Evolutionary conservation across 768 basidiomycete genomes (phyloP).

Genomic region (Trametes sanguinea): DNA sequence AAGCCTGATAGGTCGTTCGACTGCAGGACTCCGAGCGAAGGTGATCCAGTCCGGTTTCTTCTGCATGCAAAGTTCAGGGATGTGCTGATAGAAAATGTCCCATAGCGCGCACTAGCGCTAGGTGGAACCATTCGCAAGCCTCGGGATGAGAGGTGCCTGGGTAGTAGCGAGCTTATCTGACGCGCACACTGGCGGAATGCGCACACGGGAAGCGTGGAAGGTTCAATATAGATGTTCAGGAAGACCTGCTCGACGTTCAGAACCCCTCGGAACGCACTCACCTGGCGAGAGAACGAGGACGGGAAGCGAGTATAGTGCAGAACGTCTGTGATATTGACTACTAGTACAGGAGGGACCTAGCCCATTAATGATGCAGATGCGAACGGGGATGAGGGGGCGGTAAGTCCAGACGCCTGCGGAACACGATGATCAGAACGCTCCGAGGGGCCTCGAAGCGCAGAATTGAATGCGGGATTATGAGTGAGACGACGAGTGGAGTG

Average conservation of each 20-base stretch:
- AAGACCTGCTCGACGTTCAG: not conserved
- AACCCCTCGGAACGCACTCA: too few relatives aligned
- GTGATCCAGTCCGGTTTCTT: not conserved
- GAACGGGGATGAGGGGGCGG: not conserved
- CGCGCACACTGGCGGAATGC: not conserved
- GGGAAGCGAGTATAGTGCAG: not conserved
- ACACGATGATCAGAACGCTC: slow-evolving; percentile 3
- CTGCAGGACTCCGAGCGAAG: not conserved
- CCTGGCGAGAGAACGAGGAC: not conserved
- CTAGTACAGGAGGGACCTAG: slow-evolving; percentile 6
- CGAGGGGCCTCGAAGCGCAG: slow-evolving; percentile 3
- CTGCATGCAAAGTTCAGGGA: not conserved
- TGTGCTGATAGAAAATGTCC: not conserved
- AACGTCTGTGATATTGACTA: not conserved
- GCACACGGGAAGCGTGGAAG: not conserved
- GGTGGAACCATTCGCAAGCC: too few relatives aligned
- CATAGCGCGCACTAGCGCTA: not conserved
- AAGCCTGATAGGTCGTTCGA: slow-evolving; percentile 14
- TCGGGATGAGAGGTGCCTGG: too few relatives aligned
- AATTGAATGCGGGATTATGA: not conserved
- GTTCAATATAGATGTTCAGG: not conserved
- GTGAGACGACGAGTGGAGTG: not conserved
- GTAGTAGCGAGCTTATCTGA: too few relatives aligned
- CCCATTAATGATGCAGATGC: not conserved
- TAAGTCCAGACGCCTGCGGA: slow-evolving; percentile 1